phyloP scores from a whole-genome alignment of 208 protist genomes.

The Acanthamoeba royreba region DNA sequence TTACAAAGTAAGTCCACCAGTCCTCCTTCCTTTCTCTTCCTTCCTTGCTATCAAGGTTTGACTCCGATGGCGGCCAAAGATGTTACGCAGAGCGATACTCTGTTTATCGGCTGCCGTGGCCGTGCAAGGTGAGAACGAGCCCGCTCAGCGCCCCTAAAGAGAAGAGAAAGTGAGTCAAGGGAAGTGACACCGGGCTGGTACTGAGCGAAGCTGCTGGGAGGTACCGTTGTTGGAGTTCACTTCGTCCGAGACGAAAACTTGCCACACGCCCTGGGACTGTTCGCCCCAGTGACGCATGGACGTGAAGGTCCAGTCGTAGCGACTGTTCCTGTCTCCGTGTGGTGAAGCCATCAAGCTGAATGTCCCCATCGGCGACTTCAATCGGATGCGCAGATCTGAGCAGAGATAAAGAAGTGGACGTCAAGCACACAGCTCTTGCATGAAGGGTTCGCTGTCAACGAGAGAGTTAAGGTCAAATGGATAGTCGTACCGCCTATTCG shows the following conservation, averaged over 20 bases:
- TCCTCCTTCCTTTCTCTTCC: no score
- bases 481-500: neutral
- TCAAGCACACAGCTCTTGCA: neutral
- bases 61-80: no score
- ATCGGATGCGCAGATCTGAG: neutral
- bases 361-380: neutral
- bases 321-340: neutral
- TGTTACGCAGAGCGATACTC: no score
- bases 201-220: neutral
- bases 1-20: no score
- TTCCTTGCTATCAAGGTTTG: no score
- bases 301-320: neutral
- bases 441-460: neutral
- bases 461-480: neutral
- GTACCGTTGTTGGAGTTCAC: neutral
- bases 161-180: no score
- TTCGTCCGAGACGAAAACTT: neutral
- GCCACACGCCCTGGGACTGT: neutral
- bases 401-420: neutral
- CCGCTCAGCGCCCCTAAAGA: no score
- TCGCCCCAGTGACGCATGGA: neutral
- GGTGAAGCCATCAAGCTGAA: neutral
- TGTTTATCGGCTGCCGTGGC: no score
- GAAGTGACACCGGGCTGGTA: no score
- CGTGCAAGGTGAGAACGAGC: no score